These are phyloP conservation scores for Hypoxylon sp. DNA, from an alignment of 2,329 filamentous ascomycete genomes.

Conservation along the genomic window DNA sequence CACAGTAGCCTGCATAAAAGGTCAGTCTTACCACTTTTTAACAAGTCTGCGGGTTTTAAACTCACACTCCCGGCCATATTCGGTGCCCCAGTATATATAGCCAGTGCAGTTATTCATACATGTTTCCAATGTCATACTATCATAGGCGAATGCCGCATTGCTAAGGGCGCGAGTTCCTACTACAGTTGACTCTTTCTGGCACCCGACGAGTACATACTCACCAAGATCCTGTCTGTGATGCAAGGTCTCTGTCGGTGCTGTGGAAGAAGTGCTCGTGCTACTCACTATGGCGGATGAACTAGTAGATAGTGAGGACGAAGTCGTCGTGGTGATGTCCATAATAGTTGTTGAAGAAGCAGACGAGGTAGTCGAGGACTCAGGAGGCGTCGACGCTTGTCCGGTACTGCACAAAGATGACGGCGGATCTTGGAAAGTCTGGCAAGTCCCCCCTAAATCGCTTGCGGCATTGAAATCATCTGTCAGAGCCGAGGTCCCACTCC, in stretches of 20 bases:
- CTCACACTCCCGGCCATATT: conserved; percentile 67
- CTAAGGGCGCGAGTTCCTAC: conserved; percentile 60
- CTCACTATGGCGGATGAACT: conserved; percentile 40
- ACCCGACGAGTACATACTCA: conserved; percentile 63
- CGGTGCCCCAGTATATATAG: conserved; percentile 65
- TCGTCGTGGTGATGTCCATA: conserved; percentile 35
- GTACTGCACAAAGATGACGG: conserved; percentile 51
- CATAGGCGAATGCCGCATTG: conserved; percentile 60
- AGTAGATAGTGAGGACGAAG: conserved; percentile 20
- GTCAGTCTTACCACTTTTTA: conserved; percentile 29
- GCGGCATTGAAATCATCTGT: conserved; percentile 66
- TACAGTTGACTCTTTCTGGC: conserved; percentile 63
- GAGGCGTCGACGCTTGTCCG: conserved; percentile 40
- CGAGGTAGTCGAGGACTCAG: conserved; percentile 38
- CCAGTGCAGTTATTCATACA: conserved; percentile 64
- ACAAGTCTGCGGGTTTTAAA: conserved; percentile 11
- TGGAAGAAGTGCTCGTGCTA: conserved; percentile 51
- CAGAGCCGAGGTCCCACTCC: conserved; percentile 54
- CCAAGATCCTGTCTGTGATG: conserved; percentile 59
- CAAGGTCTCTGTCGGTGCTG: conserved; percentile 53
- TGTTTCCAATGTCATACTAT: conserved; percentile 65
- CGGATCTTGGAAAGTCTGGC: conserved; percentile 59
- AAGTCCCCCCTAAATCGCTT: conserved; percentile 62
- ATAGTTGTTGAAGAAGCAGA: conserved; percentile 42
- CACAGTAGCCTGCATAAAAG: conserved; percentile 61